Base-by-base conservation (phyloP, 2,329 filamentous ascomycete species). In the Paecilomyces variotii region DNA sequence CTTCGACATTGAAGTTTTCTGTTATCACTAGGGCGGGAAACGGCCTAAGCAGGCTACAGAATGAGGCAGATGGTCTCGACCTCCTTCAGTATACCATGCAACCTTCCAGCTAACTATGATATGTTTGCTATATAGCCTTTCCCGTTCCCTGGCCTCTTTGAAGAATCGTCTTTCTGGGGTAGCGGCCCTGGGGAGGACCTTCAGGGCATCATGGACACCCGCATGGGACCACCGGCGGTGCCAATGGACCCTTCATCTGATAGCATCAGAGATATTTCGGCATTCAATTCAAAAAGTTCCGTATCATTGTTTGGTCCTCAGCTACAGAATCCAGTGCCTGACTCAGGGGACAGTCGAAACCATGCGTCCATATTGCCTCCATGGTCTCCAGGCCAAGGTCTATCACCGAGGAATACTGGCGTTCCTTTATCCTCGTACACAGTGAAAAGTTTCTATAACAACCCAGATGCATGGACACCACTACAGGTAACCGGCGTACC, bases 381-480 rank as follows among this genome's bases (percentile, higher is more conserved):
- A 4, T 69, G 66, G 63, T 52, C 57, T n/a, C 45, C 58, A 19
- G 59, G 53, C 51, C 58, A 62, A 28, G 57, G 59, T 9, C 58
- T 57, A 26, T 32, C 25, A 11, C 32, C 55, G 14, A 54, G 64
- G 14, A 39, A 25, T 32, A 24, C 19, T 12, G 54, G 25, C 9
- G 25, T 4, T n/a, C n/a, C 54, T 26, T 45, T 56, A 14, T 7
- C 54, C 12, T 19, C 54, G 12, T 19, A 26, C 14, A 28, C 32
- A 12, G 11, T 12, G 4, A 14, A n/a, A 11, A 3, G 10, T 3
- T 24, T 24, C 14, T 25, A 39, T 28, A 60, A 60, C 35, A 55
- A 64, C 24, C 69, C 69, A 56, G 69, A 72, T 61, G 68, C 67
- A 2, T 74, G 72, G 72, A 72, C 62, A 51, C 67, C 71, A 26